Evolutionary conservation across 176 grass and related monocot genomes (phyloP), one percentile per base, ranked within the genome.

Genomic region (Elaeis guineensis): DNA sequence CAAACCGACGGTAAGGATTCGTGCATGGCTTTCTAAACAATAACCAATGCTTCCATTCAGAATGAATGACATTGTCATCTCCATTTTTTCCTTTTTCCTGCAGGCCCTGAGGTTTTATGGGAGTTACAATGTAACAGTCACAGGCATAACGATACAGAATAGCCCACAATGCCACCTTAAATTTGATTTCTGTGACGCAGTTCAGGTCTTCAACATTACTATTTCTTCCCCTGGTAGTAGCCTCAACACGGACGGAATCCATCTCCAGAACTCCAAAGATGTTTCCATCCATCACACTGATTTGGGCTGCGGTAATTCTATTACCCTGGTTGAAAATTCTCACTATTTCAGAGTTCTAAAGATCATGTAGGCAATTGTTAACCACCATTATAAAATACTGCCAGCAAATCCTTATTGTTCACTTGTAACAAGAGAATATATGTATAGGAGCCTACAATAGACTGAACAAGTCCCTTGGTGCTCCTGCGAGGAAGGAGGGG

Each of bases 41-140:
- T 44, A 12, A 12, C 2, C 35, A 44, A 44, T 12, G 35, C 35
- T 44, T 44, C 35, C 11, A 12, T 14, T 44, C 35, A 44, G 35
- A 44, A 12, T 44, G 8, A 44, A 44, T 44, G 3, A 44, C 35
- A 44, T 9, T 44, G 35, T 44, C 12, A 44, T 44, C 35, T 44
- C 11, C 9, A 14, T 14, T 44, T 39, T 35, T 44, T 44, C 9
- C 35, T 14, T 44, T 59, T 55, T 80, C 21, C 69, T 86, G 74
- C 87, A 98, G 93, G 93, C 88, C 69, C 68, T 98, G 64, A 92
- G 93, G 60, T 92, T 98, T 58, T 98, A 98, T 64, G 87, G 93
- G 63, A 92, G 88, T 65, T 86, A 76, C 82, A 86, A 98, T 29
- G 82, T 98, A 11, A 62, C 86, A 61, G 94, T 93, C 49, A 69